Base-by-base conservation (phyloP, 305 asterid genomes). In the Rubia tinctorum region DNA sequence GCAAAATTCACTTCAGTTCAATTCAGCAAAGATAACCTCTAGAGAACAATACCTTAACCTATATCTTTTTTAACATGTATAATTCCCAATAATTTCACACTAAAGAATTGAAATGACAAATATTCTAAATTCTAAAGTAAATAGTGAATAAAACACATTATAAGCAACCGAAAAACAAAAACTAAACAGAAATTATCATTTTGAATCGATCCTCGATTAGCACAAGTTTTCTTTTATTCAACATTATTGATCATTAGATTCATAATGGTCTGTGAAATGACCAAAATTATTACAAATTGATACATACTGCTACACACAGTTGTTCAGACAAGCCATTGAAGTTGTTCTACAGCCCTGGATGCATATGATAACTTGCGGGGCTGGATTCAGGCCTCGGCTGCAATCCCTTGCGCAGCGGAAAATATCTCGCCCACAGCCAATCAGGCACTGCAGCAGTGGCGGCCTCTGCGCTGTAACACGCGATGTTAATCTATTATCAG, bases 291-390 rank as follows among this genome's bases (percentile, higher is more conserved):
- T 53, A 53, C 60, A 53, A 18, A 6, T 15, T 5, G 56, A 15
- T 49, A 49, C 60, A 53, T 53, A 18, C 11, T 18, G n/a, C n/a
- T n/a, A 53, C 60, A 53, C 60, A 53, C 60, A 53, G 23, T 8
- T 7, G 10, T 27, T 10, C 64, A 59, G 6, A 12, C 64, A 59
- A 20, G 34, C 64, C 30, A 59, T 59, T 8, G 64, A 22, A 9
- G 34, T 59, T 2, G 64, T 59, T 59, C 64, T 59, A 23, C 64
- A 59, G 37, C 64, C 64, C 37, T 23, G 64, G 64, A 59, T 27
- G 37, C 64, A 59, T 22, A 23, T 59, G 17, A 59, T 59, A 20
- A 59, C 37, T 9, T 20, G 30, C 37, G 15, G 64, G 6, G 15
- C 37, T 22, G 64, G 64, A 22, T 59, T 59, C 17, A 59, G 17